A percentile compares a stretch with the other conserved stretches of the same genome.
phyloP scores from a whole-genome alignment of 2,329 filamentous ascomycete species.

The Cordyceps cateniannulata region DNA sequence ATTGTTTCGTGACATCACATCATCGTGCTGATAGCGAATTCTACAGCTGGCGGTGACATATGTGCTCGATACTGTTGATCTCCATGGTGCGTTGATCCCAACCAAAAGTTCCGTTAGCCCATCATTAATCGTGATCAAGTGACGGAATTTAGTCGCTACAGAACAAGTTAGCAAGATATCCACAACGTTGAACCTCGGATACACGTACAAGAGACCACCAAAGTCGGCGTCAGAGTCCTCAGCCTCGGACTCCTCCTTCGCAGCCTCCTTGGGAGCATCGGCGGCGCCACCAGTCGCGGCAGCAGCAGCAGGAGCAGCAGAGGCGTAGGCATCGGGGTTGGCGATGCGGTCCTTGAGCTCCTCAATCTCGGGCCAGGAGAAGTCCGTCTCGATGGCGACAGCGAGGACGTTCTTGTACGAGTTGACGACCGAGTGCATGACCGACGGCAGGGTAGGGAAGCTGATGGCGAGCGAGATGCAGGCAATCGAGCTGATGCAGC shows the following conservation, averaged over 20 bases:
- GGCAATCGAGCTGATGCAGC: constrained; percentile 81
- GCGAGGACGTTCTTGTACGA: constrained; percentile 94
- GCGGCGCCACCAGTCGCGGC: constrained; percentile 45
- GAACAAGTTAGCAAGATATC: constrained; percentile 31
- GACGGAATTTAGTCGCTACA: constrained; percentile 45
- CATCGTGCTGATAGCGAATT: constrained; percentile 20
- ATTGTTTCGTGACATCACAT: constrained; percentile 24
- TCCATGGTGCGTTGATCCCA: constrained; percentile 39
- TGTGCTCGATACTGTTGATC: constrained; percentile 35
- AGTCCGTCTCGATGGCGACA: constrained; percentile 83
- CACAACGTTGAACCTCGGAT: not conserved
- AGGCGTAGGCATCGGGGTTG: constrained; percentile 95
- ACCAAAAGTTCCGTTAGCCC: constrained; percentile 35
- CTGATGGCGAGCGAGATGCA: constrained; percentile 84
- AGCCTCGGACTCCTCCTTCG: constrained; percentile 63
- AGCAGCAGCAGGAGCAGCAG: constrained; percentile 66
- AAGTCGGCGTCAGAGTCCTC: constrained; percentile 60
- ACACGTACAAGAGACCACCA: constrained; percentile 68
- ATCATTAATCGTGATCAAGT: constrained; percentile 30
- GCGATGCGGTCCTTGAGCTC: constrained; percentile 99
- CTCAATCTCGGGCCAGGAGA: constrained; percentile 91
- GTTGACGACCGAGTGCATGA: constrained; percentile 96
- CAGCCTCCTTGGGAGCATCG: constrained; percentile 54
- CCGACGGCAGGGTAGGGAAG: constrained; percentile 93
- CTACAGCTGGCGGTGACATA: constrained; percentile 43